phyloP scores from a whole-genome alignment of 2,329 filamentous ascomycete genomes.

The Botrytis fabae region DNA sequence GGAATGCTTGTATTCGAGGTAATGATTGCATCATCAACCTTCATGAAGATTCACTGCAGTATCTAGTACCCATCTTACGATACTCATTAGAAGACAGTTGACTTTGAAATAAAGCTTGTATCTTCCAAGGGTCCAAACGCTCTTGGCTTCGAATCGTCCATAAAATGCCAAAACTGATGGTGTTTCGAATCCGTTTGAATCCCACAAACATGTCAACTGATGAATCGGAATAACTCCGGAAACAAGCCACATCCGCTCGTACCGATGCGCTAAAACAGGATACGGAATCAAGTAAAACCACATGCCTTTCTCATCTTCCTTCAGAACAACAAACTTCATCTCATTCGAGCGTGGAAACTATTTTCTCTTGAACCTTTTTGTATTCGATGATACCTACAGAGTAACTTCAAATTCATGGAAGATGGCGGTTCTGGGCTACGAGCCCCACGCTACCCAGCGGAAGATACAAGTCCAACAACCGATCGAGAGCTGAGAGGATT shows the following conservation, averaged over 20 bases:
- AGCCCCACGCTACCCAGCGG: conserved; percentile 65
- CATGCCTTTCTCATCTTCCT: background rate
- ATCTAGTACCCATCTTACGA: background rate
- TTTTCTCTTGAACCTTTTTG: too few species aligned
- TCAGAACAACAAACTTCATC: background rate
- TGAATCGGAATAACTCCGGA: conserved; percentile 13
- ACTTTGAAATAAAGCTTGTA: too few species aligned
- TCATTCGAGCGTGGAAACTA: background rate
- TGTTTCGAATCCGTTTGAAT: conserved; percentile 4
- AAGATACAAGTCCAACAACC: conserved; percentile 84
- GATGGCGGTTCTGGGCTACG: conserved; percentile 26
- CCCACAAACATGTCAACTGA: background rate
- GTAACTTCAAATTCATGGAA: conserved; percentile 28
- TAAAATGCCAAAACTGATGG: background rate
- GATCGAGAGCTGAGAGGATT: conserved; percentile 84
- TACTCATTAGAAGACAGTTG: background rate
- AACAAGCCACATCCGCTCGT: conserved; percentile 6
- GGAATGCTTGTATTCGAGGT: background rate
- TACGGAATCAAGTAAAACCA: background rate
- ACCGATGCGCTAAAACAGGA: conserved; percentile 7
- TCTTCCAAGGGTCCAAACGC: background rate
- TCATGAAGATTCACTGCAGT: background rate
- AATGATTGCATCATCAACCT: background rate
- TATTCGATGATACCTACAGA: conserved; percentile 2
- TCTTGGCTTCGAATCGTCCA: background rate